phyloP scores from a whole-genome alignment of 257 asterid species.

The Primulina eburnea region DNA sequence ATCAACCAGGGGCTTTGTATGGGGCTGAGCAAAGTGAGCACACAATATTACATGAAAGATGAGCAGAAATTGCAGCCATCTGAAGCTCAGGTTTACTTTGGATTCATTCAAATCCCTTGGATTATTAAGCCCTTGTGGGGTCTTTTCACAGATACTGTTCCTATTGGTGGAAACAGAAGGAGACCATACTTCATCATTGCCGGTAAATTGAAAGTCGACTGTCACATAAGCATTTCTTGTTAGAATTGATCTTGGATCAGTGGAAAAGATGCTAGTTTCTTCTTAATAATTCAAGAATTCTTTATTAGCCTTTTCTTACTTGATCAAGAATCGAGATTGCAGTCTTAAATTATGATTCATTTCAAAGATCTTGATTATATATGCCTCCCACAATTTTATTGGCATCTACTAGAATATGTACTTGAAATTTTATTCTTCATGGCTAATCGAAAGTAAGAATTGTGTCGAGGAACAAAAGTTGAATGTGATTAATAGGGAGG shows the following conservation, averaged over 20 bases:
- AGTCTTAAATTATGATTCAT: neutral
- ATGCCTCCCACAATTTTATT: neutral
- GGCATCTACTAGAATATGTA: neutral
- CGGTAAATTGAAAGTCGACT: constrained; percentile 35
- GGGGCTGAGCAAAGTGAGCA: constrained; percentile 59
- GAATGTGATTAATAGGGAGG: neutral
- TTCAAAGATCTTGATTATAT: too few species aligned
- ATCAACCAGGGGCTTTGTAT: constrained; percentile 80
- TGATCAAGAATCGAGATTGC: too few species aligned
- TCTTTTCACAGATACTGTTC: constrained; percentile 79
- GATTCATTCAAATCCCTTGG: constrained; percentile 77
- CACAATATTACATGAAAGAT: constrained; percentile 88
- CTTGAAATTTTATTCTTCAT: too few species aligned
- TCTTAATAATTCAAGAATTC: neutral
- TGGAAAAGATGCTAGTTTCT: neutral
- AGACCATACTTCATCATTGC: constrained; percentile 85
- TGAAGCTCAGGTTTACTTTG: constrained; percentile 79
- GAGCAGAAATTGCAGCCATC: constrained; percentile 91
- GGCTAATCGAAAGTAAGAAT: too few species aligned
- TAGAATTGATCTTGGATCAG: constrained; percentile 1
- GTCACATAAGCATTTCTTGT: neutral
- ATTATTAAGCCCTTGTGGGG: constrained; percentile 91
- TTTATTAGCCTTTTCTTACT: too few species aligned
- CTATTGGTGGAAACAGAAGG: constrained; percentile 66
- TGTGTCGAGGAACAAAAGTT: too few species aligned